phyloP scores from a whole-genome alignment of 768 basidiomycete species.

The Xanthoconium stramineum region DNA sequence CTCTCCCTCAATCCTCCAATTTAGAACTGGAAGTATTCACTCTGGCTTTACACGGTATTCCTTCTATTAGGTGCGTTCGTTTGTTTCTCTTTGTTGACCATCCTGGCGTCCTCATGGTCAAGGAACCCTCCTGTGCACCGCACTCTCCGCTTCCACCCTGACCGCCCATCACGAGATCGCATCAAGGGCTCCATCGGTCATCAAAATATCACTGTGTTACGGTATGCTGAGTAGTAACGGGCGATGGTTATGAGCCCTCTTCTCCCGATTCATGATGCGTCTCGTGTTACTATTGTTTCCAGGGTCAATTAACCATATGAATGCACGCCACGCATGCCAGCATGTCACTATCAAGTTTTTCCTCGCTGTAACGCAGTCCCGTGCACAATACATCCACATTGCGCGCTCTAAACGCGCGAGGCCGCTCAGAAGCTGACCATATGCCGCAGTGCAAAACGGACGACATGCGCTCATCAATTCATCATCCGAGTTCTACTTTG shows the following conservation, averaged over 20 bases:
- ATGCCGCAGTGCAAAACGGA: neutral
- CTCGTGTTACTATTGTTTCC: neutral
- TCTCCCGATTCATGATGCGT: neutral
- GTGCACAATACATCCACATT: neutral
- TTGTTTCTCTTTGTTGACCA: neutral
- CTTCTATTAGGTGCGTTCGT: neutral
- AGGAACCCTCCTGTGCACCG: neutral
- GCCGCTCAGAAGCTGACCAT: neutral
- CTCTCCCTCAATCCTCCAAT: too few species aligned
- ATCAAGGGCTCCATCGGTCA: neutral
- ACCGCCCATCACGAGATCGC: too few species aligned
- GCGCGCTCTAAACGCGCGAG: neutral
- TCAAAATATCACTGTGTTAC: neutral
- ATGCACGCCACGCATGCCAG: neutral
- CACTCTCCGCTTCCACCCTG: neutral
- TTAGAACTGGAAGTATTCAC: too few species aligned
- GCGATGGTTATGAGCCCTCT: neutral
- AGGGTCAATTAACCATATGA: neutral
- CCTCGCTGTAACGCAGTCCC: neutral
- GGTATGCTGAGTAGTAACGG: too few species aligned
- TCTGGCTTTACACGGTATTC: slow-evolving; percentile 1
- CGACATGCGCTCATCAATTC: neutral
- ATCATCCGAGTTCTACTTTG: neutral
- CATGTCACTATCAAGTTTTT: neutral
- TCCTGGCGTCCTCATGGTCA: slow-evolving; percentile 3